Evolutionary conservation across 176 grass and related monocot genomes (phyloP).

Genomic region (Chrysopogon serrulatus): DNA sequence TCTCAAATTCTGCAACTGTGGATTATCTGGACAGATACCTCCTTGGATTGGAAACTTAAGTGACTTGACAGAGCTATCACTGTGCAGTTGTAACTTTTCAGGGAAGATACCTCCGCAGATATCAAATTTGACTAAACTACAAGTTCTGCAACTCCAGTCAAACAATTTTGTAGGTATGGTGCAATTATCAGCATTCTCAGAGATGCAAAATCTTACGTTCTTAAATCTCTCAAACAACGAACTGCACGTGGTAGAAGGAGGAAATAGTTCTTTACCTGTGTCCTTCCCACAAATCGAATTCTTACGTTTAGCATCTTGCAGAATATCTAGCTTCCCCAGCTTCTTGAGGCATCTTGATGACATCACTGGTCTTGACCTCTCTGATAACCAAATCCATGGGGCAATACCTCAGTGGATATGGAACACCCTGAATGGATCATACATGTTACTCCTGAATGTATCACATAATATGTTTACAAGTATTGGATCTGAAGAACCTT

Average conservation of each 20-base stretch:
- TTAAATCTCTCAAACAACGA: slow-evolving; percentile 46
- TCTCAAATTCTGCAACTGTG: neutral
- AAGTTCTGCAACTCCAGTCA: slow-evolving; percentile 22
- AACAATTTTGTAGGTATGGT: slow-evolving; percentile 41
- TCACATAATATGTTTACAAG: slow-evolving; percentile 43
- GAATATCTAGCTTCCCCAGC: slow-evolving; percentile 36
- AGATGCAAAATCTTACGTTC: slow-evolving; percentile 22
- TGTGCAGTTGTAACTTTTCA: neutral
- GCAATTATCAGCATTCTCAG: neutral
- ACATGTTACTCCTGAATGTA: slow-evolving; percentile 22
- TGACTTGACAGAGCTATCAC: neutral
- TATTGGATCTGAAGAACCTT: neutral
- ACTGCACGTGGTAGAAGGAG: slow-evolving; percentile 23
- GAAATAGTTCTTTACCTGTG: neutral
- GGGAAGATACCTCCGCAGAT: slow-evolving; percentile 33
- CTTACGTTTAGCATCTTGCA: slow-evolving; percentile 41
- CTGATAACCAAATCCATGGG: slow-evolving; percentile 38
- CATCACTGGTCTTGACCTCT: slow-evolving; percentile 35
- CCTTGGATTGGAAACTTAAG: slow-evolving; percentile 17
- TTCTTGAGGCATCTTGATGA: slow-evolving; percentile 17
- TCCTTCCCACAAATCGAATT: slow-evolving; percentile 27
- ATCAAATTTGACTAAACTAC: slow-evolving; percentile 26
- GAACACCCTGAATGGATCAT: neutral
- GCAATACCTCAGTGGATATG: slow-evolving; percentile 42
- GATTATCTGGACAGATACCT: slow-evolving; percentile 24